Evolutionary conservation across 1,284 basidiomycete genomes (phyloP).

Genomic region (Moesziomyces globuligerus): DNA sequence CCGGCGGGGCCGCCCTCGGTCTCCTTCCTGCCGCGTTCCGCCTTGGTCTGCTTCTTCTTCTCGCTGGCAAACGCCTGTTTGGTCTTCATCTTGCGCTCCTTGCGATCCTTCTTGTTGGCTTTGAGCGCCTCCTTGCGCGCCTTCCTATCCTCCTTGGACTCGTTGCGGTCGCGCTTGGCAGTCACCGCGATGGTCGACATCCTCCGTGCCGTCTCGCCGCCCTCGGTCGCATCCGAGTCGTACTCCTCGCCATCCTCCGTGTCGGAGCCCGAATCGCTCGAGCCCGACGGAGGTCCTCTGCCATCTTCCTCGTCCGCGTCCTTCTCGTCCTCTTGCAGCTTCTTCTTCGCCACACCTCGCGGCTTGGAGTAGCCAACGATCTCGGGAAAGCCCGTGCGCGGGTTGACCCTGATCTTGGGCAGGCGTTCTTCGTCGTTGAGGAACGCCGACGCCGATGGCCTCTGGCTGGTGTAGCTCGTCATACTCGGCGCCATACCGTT

Average conservation of each 20-base stretch:
- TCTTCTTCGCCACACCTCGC: constrained; percentile 20
- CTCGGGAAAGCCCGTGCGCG: constrained; percentile 60
- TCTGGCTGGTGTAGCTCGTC: constrained; percentile 33
- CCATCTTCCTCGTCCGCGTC: constrained; percentile 22
- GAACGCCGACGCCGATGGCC: constrained; percentile 34
- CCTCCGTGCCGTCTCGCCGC: constrained; percentile 15
- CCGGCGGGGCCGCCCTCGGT: constrained; percentile 45
- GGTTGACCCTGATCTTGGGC: constrained; percentile 59
- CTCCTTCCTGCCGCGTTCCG: constrained; percentile 46
- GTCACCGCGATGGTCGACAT: constrained; percentile 30
- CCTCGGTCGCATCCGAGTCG: constrained; percentile 44
- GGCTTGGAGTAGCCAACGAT: constrained; percentile 57
- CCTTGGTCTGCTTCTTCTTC: constrained; percentile 54
- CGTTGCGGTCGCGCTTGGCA: constrained; percentile 67
- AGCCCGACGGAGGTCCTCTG: constrained; percentile 18
- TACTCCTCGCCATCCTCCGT: constrained; percentile 36
- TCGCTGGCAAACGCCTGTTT: constrained; percentile 56
- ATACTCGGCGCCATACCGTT: constrained; percentile 41
- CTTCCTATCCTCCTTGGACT: constrained; percentile 86
- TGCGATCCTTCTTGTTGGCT: constrained; percentile 67
- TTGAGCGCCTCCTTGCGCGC: constrained; percentile 89
- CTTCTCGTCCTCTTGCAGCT: constrained; percentile 2
- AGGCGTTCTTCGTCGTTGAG: constrained; percentile 43
- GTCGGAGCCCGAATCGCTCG: constrained; percentile 32
- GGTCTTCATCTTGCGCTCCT: constrained; percentile 51